Evolutionary conservation across 2,329 filamentous ascomycete species (phyloP).

Genomic region (Claviceps sp.): DNA sequence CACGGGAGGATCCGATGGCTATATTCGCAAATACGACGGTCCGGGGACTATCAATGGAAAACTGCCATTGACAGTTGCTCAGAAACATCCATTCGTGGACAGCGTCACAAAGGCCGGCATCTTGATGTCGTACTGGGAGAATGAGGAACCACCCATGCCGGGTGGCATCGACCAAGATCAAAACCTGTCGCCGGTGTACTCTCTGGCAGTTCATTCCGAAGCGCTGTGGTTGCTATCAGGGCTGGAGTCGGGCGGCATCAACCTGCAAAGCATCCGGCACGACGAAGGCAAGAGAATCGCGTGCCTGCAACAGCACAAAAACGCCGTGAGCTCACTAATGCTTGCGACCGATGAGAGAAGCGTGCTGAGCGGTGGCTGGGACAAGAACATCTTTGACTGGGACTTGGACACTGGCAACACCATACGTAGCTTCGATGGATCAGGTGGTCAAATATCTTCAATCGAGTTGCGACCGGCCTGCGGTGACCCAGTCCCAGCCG

Average conservation of each 20-base stretch:
- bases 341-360: constrained; percentile 75
- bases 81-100: constrained; percentile 92
- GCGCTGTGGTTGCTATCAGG: constrained; percentile 87
- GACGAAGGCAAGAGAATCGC: constrained; percentile 86
- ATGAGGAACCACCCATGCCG: constrained; percentile 56
- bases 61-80: constrained; percentile 82
- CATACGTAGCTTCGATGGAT: constrained; percentile 62
- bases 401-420: constrained; percentile 77
- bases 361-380: constrained; percentile 88
- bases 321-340: constrained; percentile 78
- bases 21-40: constrained; percentile 94
- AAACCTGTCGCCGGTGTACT: constrained; percentile 80
- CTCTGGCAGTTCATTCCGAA: constrained; percentile 77
- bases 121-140: constrained; percentile 95
- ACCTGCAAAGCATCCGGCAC: constrained; percentile 83
- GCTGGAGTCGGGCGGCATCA: constrained; percentile 81
- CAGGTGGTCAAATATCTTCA: constrained; percentile 71
- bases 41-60: constrained; percentile 91
- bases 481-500: constrained; percentile 60
- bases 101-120: constrained; percentile 93
- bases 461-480: constrained; percentile 75
- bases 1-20: constrained; percentile 85
- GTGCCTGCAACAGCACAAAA: constrained; percentile 70
- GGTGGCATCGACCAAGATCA: constrained; percentile 41
- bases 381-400: constrained; percentile 90